A percentile compares a stretch with the other conserved stretches of the same genome.
Conservation (phyloP, 2,329 filamentous ascomycete species). For the Talaromyces sp. region DNA sequence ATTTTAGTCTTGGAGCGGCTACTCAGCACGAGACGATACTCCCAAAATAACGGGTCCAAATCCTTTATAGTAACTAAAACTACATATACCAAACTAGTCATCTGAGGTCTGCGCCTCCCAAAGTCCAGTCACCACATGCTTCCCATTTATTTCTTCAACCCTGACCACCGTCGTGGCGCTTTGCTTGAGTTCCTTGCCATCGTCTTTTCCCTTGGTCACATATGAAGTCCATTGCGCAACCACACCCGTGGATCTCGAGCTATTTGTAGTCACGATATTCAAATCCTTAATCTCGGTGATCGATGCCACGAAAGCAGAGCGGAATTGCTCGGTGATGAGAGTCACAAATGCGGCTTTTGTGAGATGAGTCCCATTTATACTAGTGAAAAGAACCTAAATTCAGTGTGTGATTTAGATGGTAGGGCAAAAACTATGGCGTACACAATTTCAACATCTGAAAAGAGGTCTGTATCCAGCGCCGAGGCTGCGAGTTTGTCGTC, state of each 20-base stretch:
- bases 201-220: background rate
- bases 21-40: background rate
- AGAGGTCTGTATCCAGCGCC: background rate
- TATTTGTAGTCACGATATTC: background rate
- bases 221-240: conserved; percentile 4
- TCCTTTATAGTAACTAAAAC: background rate
- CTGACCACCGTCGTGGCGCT: conserved; percentile 3
- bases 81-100: no score
- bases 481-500: background rate
- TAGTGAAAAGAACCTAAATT: no score
- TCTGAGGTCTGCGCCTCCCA: conserved; percentile 1
- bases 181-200: conserved; percentile 2
- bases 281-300: conserved; percentile 4
- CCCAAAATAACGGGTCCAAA: background rate
- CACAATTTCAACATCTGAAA: background rate
- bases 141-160: no score
- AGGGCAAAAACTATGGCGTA: background rate
- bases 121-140: background rate
- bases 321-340: background rate
- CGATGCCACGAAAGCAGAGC: background rate
- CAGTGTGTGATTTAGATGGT: no score
- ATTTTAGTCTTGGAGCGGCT: conserved; percentile 2
- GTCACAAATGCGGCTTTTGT: background rate
- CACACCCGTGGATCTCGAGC: background rate
- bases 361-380: background rate